Base-by-base conservation (phyloP, 106 monocot species). In the Acorus gramineus region DNA sequence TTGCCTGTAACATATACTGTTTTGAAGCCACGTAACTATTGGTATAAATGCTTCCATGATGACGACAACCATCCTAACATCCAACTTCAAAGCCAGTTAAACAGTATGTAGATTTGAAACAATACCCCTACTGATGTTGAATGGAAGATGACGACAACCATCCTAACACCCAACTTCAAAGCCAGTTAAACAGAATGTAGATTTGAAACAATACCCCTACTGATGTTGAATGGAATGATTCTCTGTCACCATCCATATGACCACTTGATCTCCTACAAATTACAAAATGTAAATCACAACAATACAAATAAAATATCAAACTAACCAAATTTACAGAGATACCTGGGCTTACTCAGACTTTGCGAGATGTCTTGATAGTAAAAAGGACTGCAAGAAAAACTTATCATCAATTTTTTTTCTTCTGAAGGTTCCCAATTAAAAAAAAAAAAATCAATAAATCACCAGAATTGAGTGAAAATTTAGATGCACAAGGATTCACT, bases 321-420 rank as follows among this genome's bases (percentile, higher is more conserved):
- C 12, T 44, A 42, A 66, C 14, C 5, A 61, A 14, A 47, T n/a
- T 14, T 3, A 12, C 3, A 5, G 46, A 10, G 63, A 53, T 52
- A 84, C 82, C 88, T 93, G 63, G 88, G 80, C 70, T 82, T 87
- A n/a, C 11, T 92, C 82, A n/a, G 85, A 77, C 50, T 85, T 85
- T 14, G 80, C 51, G 50, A 93, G 57, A 67, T 85, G 92, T 53
- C 85, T 93, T 9, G 92, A 87, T 88, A 93, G 78, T 49, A 93
- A 82, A 59, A 87, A 93, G 60, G 92, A 87, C 92, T 93, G 82
- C 71, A 82, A 56, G 3, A 56, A 64, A 62, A 4, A 54, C 52
- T 10, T 11, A 13, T 14, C 2, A 43, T 53, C 44, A 51, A 2
- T 11, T 0, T 7, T 11, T 28, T 8, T 9, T 42, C 6, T 28